Evolutionary conservation across 768 basidiomycete species (phyloP).

Genomic region (Porpolomopsis calyptriformis): DNA sequence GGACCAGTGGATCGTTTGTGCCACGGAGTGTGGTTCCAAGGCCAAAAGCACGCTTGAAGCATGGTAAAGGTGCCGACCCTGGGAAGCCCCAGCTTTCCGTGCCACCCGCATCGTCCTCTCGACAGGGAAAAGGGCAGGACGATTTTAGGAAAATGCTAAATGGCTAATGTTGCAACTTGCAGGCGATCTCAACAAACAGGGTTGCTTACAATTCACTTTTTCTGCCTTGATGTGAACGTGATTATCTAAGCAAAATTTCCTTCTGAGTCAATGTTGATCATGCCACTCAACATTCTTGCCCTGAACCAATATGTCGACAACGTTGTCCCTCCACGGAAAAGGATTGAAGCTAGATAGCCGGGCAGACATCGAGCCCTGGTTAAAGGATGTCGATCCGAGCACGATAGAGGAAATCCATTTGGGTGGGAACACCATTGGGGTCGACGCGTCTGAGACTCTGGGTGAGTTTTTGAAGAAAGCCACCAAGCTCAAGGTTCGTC

Average conservation of each 20-base stretch:
- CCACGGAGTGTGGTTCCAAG: constrained; percentile 56
- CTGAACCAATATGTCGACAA: constrained; percentile 16
- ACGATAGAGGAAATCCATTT: constrained; percentile 81
- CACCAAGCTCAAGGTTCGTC: constrained; percentile 54
- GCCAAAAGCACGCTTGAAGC: constrained; percentile 64
- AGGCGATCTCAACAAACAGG: no score
- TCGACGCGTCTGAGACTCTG: constrained; percentile 79
- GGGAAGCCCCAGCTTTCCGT: constrained; percentile 7
- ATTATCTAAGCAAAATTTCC: no score
- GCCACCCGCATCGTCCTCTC: constrained; percentile 15
- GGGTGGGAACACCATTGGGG: constrained; percentile 89
- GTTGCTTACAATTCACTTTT: no score
- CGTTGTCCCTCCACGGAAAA: constrained; percentile 43
- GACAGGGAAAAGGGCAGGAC: constrained; percentile 54
- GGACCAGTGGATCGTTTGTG: constrained; percentile 43
- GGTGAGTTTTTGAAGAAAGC: constrained; percentile 69
- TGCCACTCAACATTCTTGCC: no score
- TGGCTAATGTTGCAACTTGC: no score
- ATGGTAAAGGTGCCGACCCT: constrained; percentile 32
- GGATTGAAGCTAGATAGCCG: constrained; percentile 73
- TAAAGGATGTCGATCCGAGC: constrained; percentile 53
- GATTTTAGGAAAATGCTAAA: constrained; percentile 79
- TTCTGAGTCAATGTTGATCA: no score
- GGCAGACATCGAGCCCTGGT: constrained; percentile 64
- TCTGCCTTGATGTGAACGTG: no score